Base-by-base conservation (phyloP, 176 grass and related monocot genomes). In the Phyllostachys edulis region DNA sequence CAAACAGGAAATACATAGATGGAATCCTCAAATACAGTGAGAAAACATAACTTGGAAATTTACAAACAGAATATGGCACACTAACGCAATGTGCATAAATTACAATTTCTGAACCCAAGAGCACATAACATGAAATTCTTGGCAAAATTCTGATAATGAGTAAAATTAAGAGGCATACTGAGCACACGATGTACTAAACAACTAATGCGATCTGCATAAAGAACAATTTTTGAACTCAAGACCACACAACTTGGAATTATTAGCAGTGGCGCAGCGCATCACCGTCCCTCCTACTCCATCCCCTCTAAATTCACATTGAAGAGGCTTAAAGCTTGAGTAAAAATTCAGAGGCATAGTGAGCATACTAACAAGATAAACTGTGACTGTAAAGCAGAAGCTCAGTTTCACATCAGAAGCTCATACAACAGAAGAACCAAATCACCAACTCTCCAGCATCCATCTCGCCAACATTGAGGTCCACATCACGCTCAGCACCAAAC, bases 351-450 rank as follows among this genome's bases (percentile, higher is more conserved):
- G 54, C 42, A 24, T 6, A 11, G 1, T 37, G 66, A 71, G 24
- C 34, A 63, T 23, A 71, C 34, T n/a, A 63, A 71, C 11, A 83
- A 16, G 20, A 72, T 72, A 8, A 71, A 44, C 17, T 77, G 34
- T 45, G 66, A 7, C 18, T 40, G 65, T 34, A 24, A 38, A 60
- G 39, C 39, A 67, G 50, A 37, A 13, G 21, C 18, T 52, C 69
- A 65, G 34, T 75, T 36, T 63, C 56, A 83, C 15, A 27, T 75
- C 26, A 38, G 38, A 61, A 57, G 72, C 38, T 45, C 77, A 75
- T 29, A 74, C 5, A 51, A 32, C 47, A 23, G 3, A 26, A 69
- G 14, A 73, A 20, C 60, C 49, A 81, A 67, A 77, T 70, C 23
- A 32, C 9, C 51, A 46, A 20, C 40, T 70, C 16, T 42, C 52